Conservation (phyloP, 768 basidiomycete genomes). For the Punctularia strigosozonata region DNA sequence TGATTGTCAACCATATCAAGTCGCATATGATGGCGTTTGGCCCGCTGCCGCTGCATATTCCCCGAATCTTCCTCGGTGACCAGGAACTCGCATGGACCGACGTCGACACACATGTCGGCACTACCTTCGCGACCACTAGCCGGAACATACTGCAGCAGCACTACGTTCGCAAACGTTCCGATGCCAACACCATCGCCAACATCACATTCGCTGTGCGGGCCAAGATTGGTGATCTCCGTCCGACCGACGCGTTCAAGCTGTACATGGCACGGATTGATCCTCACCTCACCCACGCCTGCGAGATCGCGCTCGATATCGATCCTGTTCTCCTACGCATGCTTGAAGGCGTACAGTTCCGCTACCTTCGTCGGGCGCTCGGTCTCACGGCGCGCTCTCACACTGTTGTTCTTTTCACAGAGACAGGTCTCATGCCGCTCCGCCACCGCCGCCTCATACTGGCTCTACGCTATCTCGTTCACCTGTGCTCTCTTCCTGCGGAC, state of each 20-base stretch:
- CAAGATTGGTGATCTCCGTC: conserved; percentile 2
- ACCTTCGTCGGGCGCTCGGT: conserved; percentile 13
- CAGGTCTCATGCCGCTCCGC: conserved; percentile 13
- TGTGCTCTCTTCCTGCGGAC: neutral
- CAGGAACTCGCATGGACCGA: neutral
- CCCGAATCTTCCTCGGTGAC: neutral
- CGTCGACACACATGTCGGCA: conserved; percentile 7
- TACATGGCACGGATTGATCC: conserved; percentile 11
- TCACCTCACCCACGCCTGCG: conserved; percentile 7
- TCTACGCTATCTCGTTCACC: conserved; percentile 11
- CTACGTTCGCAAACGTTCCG: conserved; percentile 3
- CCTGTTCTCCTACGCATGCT: conserved; percentile 3
- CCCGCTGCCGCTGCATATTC: conserved; percentile 2
- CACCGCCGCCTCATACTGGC: conserved; percentile 10
- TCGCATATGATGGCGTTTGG: conserved; percentile 11
- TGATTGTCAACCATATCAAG: conserved; percentile 10
- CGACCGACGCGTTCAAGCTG: neutral
- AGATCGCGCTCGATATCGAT: conserved; percentile 6
- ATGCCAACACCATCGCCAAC: neutral
- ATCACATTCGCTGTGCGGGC: conserved; percentile 1
- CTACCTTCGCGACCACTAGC: conserved; percentile 1
- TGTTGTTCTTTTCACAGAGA: conserved; percentile 14
- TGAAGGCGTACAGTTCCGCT: conserved; percentile 10
- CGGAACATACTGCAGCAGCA: conserved; percentile 4
- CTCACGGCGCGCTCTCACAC: conserved; percentile 8